These are phyloP conservation scores for Elsinoe arachidis DNA, from an alignment of 2,329 filamentous ascomycete genomes.

Conservation along the genomic window DNA sequence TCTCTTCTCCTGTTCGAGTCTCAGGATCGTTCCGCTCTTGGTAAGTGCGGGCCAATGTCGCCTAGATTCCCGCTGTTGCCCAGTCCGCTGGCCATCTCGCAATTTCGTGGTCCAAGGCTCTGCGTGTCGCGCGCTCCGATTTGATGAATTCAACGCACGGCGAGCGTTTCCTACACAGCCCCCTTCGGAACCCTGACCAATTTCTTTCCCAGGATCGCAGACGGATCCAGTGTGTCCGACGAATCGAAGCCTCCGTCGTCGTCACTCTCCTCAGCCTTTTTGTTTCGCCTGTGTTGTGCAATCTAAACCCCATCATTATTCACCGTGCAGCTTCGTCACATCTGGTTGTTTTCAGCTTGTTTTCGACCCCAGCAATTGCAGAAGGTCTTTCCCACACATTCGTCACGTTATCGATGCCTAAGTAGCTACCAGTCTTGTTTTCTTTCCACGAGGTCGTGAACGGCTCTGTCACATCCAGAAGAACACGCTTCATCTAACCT, in stretches of 20 bases:
- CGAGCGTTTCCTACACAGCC: neutral
- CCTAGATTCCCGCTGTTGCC: neutral
- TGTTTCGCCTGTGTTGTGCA: neutral
- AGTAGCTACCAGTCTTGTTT: neutral
- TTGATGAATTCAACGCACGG: constrained; percentile 5
- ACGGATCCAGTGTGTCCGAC: too few relatives aligned
- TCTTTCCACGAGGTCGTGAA: neutral
- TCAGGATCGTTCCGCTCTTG: neutral
- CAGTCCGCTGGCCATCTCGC: constrained; percentile 7
- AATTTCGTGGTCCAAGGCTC: neutral
- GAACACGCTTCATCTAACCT: too few relatives aligned
- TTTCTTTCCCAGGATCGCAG: too few relatives aligned
- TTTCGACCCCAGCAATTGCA: too few relatives aligned
- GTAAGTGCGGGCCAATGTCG: neutral
- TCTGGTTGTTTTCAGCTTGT: neutral
- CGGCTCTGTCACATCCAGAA: too few relatives aligned
- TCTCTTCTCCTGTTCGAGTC: neutral
- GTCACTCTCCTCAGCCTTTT: constrained; percentile 3
- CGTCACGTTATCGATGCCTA: too few relatives aligned
- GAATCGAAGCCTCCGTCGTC: neutral
- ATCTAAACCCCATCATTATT: too few relatives aligned
- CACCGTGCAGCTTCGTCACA: neutral
- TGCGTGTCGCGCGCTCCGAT: neutral
- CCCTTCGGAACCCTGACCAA: neutral
- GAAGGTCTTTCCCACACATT: neutral